Conservation (phyloP, 768 basidiomycete genomes). For the Leccinum boreale region DNA sequence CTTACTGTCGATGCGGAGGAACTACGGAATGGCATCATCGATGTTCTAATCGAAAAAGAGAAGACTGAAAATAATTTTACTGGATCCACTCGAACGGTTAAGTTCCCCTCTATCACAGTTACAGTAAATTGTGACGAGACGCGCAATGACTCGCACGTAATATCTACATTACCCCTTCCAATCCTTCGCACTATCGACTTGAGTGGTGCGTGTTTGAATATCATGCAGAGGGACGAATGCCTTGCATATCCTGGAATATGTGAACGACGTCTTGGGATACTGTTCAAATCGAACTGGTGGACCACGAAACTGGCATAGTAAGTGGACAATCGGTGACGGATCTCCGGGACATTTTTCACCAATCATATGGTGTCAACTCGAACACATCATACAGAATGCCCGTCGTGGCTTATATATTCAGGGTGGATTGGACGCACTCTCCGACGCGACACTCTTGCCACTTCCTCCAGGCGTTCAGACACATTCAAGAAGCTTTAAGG, state of each 20-base stretch:
- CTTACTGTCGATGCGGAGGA: not conserved
- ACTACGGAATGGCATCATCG: no score
- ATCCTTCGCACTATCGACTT: not conserved
- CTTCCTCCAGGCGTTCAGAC: not conserved
- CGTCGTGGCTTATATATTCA: not conserved
- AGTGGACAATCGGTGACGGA: no score
- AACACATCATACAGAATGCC: slow-evolving; percentile 3
- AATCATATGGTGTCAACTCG: slow-evolving; percentile 6
- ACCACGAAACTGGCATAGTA: no score
- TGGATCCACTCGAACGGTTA: no score
- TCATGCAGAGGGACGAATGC: not conserved
- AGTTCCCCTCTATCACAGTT: no score
- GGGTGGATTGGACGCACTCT: not conserved
- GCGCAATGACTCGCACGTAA: no score
- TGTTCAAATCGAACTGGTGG: no score
- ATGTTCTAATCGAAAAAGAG: not conserved
- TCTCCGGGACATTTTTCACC: no score
- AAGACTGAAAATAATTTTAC: not conserved
- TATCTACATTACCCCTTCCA: not conserved
- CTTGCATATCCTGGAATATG: no score
- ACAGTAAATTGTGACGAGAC: no score
- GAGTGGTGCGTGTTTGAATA: not conserved
- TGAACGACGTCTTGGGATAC: no score
- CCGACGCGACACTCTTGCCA: not conserved
- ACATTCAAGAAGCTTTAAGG: slow-evolving; percentile 10